Evolutionary conservation across 345 rosid species (phyloP).

Genomic region (Aurinia saxatilis): DNA sequence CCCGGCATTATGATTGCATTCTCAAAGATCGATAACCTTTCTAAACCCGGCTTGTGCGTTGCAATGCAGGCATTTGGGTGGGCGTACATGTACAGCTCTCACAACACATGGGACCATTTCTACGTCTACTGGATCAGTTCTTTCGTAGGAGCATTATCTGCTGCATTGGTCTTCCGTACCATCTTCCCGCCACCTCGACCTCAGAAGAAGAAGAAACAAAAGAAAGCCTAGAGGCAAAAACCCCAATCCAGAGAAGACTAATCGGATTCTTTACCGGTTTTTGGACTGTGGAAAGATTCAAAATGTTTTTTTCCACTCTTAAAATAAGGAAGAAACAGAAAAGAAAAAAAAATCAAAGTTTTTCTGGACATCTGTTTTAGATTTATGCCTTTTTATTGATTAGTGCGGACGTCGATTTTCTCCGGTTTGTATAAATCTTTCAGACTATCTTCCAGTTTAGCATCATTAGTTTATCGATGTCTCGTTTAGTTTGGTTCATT

Average conservation of each 20-base stretch:
- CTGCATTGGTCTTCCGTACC: conserved; percentile 70
- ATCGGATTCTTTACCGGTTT: too few species aligned
- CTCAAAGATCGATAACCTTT: background rate
- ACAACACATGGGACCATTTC: conserved; percentile 89
- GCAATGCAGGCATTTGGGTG: conserved; percentile 86
- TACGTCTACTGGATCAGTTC: conserved; percentile 97
- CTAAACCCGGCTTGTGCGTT: background rate
- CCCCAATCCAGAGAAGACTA: background rate
- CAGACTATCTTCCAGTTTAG: background rate
- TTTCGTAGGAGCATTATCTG: conserved; percentile 68
- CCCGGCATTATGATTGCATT: background rate
- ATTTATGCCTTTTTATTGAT: background rate
- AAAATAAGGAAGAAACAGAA: conserved; percentile 2
- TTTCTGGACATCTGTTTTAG: conserved; percentile 15
- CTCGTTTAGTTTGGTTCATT: conserved; percentile 2
- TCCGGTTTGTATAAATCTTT: conserved; percentile 9
- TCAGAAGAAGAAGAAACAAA: conserved; percentile 40
- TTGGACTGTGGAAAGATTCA: conserved; percentile 13
- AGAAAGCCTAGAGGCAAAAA: conserved; percentile 45
- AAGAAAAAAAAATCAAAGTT: background rate
- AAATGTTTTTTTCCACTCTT: background rate
- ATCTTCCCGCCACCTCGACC: conserved; percentile 46
- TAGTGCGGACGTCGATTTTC: background rate
- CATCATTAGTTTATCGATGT: background rate
- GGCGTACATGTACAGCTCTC: conserved; percentile 76